Evolutionary conservation across 805 yeast genomes (phyloP).

Genomic region (Brettanomyces naardenensis): DNA sequence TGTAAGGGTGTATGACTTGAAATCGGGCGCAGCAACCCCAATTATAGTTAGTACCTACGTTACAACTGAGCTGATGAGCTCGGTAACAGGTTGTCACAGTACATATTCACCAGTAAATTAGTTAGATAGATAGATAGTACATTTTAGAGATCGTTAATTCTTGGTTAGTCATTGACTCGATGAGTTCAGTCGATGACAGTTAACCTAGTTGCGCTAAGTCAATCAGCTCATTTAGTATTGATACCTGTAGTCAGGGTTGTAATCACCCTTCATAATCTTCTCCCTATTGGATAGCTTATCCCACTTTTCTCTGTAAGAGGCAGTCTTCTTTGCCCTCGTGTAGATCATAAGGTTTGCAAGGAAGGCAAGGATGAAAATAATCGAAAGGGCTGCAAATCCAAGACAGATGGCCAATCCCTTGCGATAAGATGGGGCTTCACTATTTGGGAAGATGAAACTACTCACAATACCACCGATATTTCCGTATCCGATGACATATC

Average conservation of each 20-base stretch:
- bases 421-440: slow-evolving; percentile 50
- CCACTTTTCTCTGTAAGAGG: slow-evolving; percentile 23
- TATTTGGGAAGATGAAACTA: slow-evolving; percentile 43
- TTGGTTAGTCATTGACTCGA: too few species aligned
- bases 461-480: slow-evolving; percentile 66
- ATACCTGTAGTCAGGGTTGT: slow-evolving; percentile 39
- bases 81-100: too few species aligned
- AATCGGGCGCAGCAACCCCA: too few species aligned
- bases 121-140: too few species aligned
- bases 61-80: too few species aligned
- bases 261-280: slow-evolving; percentile 27
- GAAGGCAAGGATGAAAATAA: slow-evolving; percentile 27
- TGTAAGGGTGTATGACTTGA: too few species aligned
- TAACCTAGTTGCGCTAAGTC: too few species aligned
- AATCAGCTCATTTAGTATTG: too few species aligned
- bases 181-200: too few species aligned
- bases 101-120: too few species aligned
- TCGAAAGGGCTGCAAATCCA: slow-evolving; percentile 37
- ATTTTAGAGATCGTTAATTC: too few species aligned
- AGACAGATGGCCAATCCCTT: slow-evolving; percentile 44
- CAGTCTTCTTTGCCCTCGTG: slow-evolving; percentile 29
- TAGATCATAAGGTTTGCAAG: slow-evolving; percentile 23
- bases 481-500: slow-evolving; percentile 58
- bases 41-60: too few species aligned
- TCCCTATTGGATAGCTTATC: slow-evolving; percentile 18